phyloP scores from a whole-genome alignment of 2,329 filamentous ascomycete genomes.

The Colletotrichum navitas region DNA sequence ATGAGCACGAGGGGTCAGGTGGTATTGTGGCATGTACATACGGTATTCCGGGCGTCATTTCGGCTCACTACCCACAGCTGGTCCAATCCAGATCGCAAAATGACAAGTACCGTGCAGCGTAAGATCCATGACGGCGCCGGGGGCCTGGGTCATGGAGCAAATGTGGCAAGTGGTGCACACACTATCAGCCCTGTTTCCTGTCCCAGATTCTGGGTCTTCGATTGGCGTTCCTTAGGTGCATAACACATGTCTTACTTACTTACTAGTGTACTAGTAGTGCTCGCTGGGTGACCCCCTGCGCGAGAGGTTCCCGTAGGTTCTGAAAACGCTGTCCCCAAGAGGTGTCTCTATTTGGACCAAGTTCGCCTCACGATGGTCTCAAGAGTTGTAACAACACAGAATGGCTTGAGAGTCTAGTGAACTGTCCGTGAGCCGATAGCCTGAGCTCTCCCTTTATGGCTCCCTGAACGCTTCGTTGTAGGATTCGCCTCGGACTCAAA shows the following conservation, averaged over 20 bases:
- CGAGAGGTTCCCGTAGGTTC: neutral
- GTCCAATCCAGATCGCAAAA: conserved; percentile 22
- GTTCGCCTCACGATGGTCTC: conserved; percentile 6
- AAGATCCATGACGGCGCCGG: conserved; percentile 33
- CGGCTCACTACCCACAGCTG: neutral
- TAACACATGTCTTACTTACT: conserved; percentile 30
- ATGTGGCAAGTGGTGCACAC: conserved; percentile 17
- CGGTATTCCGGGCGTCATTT: conserved; percentile 10
- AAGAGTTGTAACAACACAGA: no score
- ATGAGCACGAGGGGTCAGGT: conserved; percentile 15
- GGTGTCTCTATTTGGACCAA: neutral
- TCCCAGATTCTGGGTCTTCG: conserved; percentile 9
- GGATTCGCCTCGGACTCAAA: neutral
- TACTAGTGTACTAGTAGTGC: conserved; percentile 11
- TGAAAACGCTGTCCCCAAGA: neutral
- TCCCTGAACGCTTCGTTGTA: neutral
- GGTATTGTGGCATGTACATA: neutral
- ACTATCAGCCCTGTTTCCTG: conserved; percentile 37
- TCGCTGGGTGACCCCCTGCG: conserved; percentile 8
- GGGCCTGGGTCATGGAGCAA: conserved; percentile 25
- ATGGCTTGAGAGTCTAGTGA: neutral
- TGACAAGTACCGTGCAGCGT: conserved; percentile 25
- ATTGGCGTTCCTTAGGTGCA: conserved; percentile 28
- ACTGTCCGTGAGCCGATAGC: conserved; percentile 8
- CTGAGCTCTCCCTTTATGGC: neutral